Percentiles rank a stretch among this genome's conserved stretches.
Evolutionary conservation across 345 rosid species (phyloP).

Genomic region (Boechera retrofracta): DNA sequence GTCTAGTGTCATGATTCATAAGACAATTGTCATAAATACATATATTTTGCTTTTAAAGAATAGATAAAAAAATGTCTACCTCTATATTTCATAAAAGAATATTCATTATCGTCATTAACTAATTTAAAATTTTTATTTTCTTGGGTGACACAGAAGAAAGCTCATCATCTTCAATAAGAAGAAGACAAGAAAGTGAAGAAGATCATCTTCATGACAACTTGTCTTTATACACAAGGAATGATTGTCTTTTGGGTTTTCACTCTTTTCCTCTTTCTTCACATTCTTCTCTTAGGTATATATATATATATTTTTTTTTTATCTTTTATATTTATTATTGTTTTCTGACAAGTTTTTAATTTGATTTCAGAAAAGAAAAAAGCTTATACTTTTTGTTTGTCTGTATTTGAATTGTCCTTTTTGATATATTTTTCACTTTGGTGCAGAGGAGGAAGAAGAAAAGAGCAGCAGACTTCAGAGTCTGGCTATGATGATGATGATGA

Average conservation of each 20-base stretch:
- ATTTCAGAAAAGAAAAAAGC: slow-evolving; percentile 22
- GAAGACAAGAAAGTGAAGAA: slow-evolving; percentile 49
- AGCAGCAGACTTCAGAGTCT: slow-evolving; percentile 46
- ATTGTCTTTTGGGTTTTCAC: slow-evolving; percentile 48
- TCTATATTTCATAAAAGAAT: slow-evolving; percentile 7
- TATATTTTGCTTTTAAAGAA: not conserved
- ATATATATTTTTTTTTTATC: not conserved
- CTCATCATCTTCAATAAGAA: slow-evolving; percentile 45
- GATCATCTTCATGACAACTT: slow-evolving; percentile 44
- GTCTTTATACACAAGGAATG: slow-evolving; percentile 45
- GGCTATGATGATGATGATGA: slow-evolving; percentile 46
- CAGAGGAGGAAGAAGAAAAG: slow-evolving; percentile 35
- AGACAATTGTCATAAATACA: slow-evolving; percentile 44
- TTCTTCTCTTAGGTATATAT: slow-evolving; percentile 43
- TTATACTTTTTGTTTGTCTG: slow-evolving; percentile 31
- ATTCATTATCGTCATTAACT: slow-evolving; percentile 4
- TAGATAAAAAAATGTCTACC: not conserved
- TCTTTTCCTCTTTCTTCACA: slow-evolving; percentile 44
- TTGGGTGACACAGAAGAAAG: slow-evolving; percentile 37
- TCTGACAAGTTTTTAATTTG: slow-evolving; percentile 40
- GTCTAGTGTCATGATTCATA: slow-evolving; percentile 49
- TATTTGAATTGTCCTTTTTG: slow-evolving; percentile 32
- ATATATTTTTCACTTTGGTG: slow-evolving; percentile 23
- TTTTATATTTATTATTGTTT: not conserved
- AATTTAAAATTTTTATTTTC: not conserved